These are phyloP conservation scores for Macadamia tetraphylla DNA, from an alignment of 164 flowering plant genomes.

Conservation along the genomic window DNA sequence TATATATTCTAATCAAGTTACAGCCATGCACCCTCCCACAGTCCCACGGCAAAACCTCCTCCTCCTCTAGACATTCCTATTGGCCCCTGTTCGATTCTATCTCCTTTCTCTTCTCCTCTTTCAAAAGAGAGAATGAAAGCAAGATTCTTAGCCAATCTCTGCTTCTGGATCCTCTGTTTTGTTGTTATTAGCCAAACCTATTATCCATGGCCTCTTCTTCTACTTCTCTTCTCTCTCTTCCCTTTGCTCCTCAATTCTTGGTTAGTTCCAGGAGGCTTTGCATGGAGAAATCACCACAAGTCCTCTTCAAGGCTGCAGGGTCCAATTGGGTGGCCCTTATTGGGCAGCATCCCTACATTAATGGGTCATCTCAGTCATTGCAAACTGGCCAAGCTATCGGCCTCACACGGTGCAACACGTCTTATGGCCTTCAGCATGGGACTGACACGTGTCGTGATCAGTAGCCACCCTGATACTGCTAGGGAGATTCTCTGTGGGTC, in stretches of 20 bases:
- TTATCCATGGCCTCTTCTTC: slow-evolving; percentile 20
- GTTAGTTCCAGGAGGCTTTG: slow-evolving; percentile 60
- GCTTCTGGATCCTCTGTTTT: slow-evolving; percentile 22
- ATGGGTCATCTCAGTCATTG: slow-evolving; percentile 58
- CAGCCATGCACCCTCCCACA: too few species aligned
- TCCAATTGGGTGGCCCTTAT: slow-evolving; percentile 53
- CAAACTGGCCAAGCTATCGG: slow-evolving; percentile 38
- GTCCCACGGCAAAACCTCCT: too few species aligned
- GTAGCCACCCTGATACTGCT: slow-evolving; percentile 80
- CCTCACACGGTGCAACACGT: slow-evolving; percentile 29
- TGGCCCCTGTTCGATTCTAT: too few species aligned
- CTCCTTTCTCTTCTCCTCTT: too few species aligned
- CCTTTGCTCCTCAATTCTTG: slow-evolving; percentile 27
- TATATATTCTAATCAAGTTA: too few species aligned
- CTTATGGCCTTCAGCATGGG: slow-evolving; percentile 81
- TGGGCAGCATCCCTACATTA: slow-evolving; percentile 40
- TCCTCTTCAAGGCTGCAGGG: slow-evolving; percentile 27
- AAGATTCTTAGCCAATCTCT: slow-evolving; percentile 9
- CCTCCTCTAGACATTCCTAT: too few species aligned
- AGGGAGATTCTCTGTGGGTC: slow-evolving; percentile 55
- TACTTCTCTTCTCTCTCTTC: slow-evolving; percentile 22
- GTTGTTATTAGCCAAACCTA: slow-evolving; percentile 12
- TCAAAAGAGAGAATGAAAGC: too few species aligned
- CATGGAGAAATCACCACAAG: slow-evolving; percentile 38
- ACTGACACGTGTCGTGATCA: slow-evolving; percentile 46